phyloP scores from a whole-genome alignment of 495 filamentous ascomycete species.

The Ascodesmis nigricans region DNA sequence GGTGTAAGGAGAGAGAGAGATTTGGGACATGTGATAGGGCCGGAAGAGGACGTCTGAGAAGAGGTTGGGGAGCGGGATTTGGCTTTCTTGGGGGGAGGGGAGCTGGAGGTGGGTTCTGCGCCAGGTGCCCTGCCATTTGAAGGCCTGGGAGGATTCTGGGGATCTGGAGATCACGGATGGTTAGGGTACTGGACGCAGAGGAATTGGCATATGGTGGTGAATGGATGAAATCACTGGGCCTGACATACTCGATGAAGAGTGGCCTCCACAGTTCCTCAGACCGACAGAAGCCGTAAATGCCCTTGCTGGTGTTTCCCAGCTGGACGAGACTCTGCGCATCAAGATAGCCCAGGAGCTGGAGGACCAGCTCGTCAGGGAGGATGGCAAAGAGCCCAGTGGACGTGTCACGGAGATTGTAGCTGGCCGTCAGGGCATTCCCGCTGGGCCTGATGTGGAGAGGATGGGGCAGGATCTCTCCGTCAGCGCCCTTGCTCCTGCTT shows the following conservation, averaged over 20 bases:
- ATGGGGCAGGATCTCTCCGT: conserved; percentile 42
- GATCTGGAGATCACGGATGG: conserved; percentile 10
- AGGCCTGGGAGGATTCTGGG: conserved; percentile 22
- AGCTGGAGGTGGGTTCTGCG: conserved; percentile 52
- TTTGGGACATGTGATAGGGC: conserved; percentile 74
- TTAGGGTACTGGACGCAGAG: background rate
- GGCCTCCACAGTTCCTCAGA: conserved; percentile 82
- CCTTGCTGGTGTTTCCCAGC: conserved; percentile 67
- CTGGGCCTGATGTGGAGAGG: conserved; percentile 69
- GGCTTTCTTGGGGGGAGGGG: conserved; percentile 27
- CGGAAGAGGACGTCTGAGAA: conserved; percentile 82
- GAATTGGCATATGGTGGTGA: background rate
- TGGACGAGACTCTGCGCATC: conserved; percentile 38
- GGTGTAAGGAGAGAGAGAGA: conserved; percentile 40
- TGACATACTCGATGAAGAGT: conserved; percentile 66
- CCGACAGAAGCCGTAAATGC: conserved; percentile 67
- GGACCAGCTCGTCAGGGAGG: conserved; percentile 64
- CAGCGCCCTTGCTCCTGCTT: too few species aligned
- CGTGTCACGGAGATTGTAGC: conserved; percentile 39
- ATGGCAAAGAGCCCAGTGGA: conserved; percentile 37
- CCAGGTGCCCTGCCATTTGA: conserved; percentile 72
- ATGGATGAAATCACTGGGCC: too few species aligned
- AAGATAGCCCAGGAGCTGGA: conserved; percentile 52
- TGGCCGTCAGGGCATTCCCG: conserved; percentile 59
- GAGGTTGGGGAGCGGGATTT: conserved; percentile 51